Conservation (phyloP, 2,329 filamentous ascomycete genomes). For the Didymella exigua region DNA sequence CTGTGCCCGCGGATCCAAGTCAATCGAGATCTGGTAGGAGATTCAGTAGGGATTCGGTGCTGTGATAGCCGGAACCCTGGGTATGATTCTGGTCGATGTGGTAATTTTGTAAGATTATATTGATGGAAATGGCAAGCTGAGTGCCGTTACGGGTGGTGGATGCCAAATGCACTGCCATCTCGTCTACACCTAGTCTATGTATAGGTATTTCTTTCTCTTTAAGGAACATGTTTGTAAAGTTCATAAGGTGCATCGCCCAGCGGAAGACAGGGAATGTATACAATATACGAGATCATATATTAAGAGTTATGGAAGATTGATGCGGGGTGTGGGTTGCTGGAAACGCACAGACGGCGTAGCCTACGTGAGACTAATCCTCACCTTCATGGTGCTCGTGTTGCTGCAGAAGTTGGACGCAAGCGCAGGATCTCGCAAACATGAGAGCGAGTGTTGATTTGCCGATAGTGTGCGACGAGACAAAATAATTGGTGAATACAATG, state of each 20-base stretch:
- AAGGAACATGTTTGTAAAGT: neutral
- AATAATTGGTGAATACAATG: neutral
- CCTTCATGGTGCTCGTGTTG: neutral
- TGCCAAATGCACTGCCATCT: neutral
- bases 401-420: neutral
- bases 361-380: neutral
- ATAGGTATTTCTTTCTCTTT: neutral
- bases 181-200: neutral
- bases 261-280: neutral
- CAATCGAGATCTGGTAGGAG: neutral
- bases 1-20: neutral
- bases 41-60: neutral
- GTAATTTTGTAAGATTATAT: neutral
- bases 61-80: neutral
- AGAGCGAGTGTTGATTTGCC: neutral
- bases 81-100: neutral
- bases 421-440: too few relatives aligned
- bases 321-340: neutral
- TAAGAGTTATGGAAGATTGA: neutral
- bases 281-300: conserved; percentile 2
- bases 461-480: too few relatives aligned
- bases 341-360: neutral
- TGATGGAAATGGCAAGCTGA: neutral
- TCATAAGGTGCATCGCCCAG: neutral
- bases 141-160: neutral